Evolutionary conservation across 768 basidiomycete species (phyloP).

Genomic region (Podaxis pistillaris): DNA sequence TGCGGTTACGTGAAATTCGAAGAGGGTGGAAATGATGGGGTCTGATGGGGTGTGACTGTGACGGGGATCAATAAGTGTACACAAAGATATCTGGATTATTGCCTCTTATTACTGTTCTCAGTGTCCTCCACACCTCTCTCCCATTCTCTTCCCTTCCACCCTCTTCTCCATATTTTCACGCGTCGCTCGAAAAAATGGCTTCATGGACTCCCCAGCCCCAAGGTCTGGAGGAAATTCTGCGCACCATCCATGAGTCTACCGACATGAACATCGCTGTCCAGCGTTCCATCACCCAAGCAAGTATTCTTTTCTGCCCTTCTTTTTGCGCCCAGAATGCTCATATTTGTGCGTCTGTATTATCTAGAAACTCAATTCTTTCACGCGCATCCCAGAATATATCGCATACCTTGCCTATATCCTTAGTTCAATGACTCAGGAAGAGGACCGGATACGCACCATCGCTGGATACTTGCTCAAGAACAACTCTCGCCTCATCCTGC

Average conservation of each 20-base stretch:
- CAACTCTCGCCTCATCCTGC: slow-evolving; percentile 77
- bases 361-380: slow-evolving; percentile 86
- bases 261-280: slow-evolving; percentile 75
- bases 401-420: slow-evolving; percentile 96
- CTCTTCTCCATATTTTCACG: slow-evolving; percentile 28
- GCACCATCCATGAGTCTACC: slow-evolving; percentile 90
- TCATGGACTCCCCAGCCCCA: slow-evolving; percentile 83
- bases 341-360: slow-evolving; percentile 4
- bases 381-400: slow-evolving; percentile 89
- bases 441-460: slow-evolving; percentile 92
- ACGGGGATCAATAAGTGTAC: slow-evolving; percentile 20
- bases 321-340: slow-evolving; percentile 18
- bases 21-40: not conserved
- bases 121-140: slow-evolving; percentile 22
- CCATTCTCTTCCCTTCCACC: slow-evolving; percentile 22
- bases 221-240: slow-evolving; percentile 88
- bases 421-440: slow-evolving; percentile 73
- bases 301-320: slow-evolving; percentile 18
- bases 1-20: not conserved
- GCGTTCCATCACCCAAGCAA: slow-evolving; percentile 79
- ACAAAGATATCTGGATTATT: slow-evolving; percentile 32
- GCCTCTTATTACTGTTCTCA: slow-evolving; percentile 17
- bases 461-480: slow-evolving; percentile 98
- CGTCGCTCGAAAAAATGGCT: slow-evolving; percentile 49
- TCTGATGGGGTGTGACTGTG: slow-evolving; percentile 2